A percentile compares a stretch with the other conserved stretches of the same genome.
Conservation (phyloP, 2,329 filamentous ascomycete species). For the Ampelomyces quisqualis region DNA sequence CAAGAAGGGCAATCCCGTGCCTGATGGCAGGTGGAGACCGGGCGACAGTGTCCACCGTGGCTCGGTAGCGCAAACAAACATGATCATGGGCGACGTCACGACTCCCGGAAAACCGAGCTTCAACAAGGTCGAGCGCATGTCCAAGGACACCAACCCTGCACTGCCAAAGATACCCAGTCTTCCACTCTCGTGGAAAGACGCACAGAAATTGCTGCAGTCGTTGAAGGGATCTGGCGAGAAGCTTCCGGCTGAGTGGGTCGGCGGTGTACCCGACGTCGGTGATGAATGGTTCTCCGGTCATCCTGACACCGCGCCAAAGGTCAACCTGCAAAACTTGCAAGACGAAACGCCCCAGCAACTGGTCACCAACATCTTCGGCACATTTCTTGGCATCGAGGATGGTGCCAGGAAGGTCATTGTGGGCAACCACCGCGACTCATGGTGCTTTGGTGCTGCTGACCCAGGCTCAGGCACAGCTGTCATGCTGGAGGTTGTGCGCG, state of each 20-base stretch:
- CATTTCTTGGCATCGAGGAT: slow-evolving; percentile 82
- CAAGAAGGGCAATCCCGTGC: slow-evolving; percentile 68
- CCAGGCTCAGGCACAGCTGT: slow-evolving; percentile 84
- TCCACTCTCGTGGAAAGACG: slow-evolving; percentile 86
- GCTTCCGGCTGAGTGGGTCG: slow-evolving; percentile 70
- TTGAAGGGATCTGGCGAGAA: slow-evolving; percentile 73
- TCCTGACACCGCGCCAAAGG: slow-evolving; percentile 64
- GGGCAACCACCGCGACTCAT: slow-evolving; percentile 90
- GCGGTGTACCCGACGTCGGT: slow-evolving; percentile 69
- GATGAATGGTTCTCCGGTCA: slow-evolving; percentile 84
- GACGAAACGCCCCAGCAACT: slow-evolving; percentile 79
- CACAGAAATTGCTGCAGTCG: slow-evolving; percentile 72
- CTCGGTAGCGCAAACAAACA: slow-evolving; percentile 75
- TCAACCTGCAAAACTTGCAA: slow-evolving; percentile 82
- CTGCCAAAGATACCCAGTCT: slow-evolving; percentile 84
- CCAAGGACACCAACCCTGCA: slow-evolving; percentile 68
- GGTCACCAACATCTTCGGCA: slow-evolving; percentile 89
- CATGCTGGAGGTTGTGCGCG: slow-evolving; percentile 82
- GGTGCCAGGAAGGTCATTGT: slow-evolving; percentile 80
- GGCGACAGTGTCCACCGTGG: slow-evolving; percentile 80
- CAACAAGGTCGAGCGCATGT: slow-evolving; percentile 64
- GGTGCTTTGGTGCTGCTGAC: slow-evolving; percentile 84
- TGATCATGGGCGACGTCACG: slow-evolving; percentile 86
- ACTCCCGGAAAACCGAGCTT: slow-evolving; percentile 83
- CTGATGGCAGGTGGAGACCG: slow-evolving; percentile 77